Base-by-base conservation (phyloP, 1,284 basidiomycete species). In the Ceratobasidium sp. region DNA sequence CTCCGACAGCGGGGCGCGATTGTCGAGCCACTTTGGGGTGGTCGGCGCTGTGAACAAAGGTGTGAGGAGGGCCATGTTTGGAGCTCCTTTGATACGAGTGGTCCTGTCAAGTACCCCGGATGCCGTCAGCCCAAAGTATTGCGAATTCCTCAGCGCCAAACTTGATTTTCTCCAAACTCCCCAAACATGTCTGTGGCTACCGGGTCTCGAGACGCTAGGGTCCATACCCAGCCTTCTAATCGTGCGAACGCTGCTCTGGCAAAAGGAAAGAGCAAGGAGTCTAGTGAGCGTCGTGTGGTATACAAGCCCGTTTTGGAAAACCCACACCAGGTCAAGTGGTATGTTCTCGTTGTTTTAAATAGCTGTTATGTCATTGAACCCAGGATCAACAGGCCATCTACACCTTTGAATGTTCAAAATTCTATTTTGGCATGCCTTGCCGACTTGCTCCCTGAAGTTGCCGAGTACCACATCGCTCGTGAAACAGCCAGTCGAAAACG, bases 301-400 rank as follows among this genome's bases (percentile, higher is more conserved):
- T 91, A 87, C 81, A 92, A 87, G 75, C 85, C 85, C 73, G 88
- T 90, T 1, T 81, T 93, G 21, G 88, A 89, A 67, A 92, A 86
- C 75, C 91, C 92, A 1, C 89, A 90, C 76, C 84, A 85, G 26
- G 82, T 92, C n/a, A 79, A 81, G 78, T 93, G 92, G 91, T 92
- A 78, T 67, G 78, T 75, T 48, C 61, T 53, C 28, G 21, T 72
- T 69, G 26, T 50, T 50, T 55, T 36, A 21, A 39, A 32, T 21
- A 41, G 34, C 34, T 74, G 46, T 60, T 59, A 74, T 72, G 65
- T 39, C 61, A 32, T 36, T 34, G 41, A 5, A 58, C 53, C 74
- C n/a, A 16, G 78, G 70, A 71, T 64, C 58, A 34, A 48, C 75
- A 93, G 91, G 92, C 92, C 92, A 0, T 80, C 80, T 21, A 81